Conservation (phyloP, 768 basidiomycete species). For the Lyophyllum decastes region DNA sequence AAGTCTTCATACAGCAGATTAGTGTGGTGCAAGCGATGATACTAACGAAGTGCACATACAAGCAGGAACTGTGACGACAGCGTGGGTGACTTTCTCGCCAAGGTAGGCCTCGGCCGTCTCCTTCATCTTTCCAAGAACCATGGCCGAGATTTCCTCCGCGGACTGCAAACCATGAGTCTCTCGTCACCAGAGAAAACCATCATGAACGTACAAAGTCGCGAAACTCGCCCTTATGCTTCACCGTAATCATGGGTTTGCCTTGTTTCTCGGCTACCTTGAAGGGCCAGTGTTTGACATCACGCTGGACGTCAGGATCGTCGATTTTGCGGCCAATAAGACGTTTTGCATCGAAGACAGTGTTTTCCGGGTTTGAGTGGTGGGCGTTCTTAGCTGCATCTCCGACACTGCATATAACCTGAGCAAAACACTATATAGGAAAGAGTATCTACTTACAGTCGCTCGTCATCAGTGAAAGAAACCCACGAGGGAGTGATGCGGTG, state of each 20-base stretch:
- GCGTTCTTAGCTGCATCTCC: constrained; percentile 98
- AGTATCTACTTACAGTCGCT: constrained; percentile 54
- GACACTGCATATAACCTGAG: constrained; percentile 44
- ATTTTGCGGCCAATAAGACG: constrained; percentile 89
- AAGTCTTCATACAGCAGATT: constrained; percentile 56
- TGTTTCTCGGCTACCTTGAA: constrained; percentile 79
- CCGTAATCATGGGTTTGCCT: constrained; percentile 79
- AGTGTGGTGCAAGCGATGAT: not conserved
- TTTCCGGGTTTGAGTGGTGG: constrained; percentile 85
- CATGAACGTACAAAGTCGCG: constrained; percentile 75
- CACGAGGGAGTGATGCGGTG: constrained; percentile 90
- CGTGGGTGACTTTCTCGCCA: constrained; percentile 93
- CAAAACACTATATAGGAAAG: not conserved
- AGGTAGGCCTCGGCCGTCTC: constrained; percentile 99
- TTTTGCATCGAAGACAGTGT: constrained; percentile 97
- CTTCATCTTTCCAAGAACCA: constrained; percentile 98
- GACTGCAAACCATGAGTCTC: constrained; percentile 46
- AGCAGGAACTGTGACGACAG: constrained; percentile 97
- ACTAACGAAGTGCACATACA: constrained; percentile 47
- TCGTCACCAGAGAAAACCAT: not conserved
- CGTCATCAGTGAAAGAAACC: constrained; percentile 80
- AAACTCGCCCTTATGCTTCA: constrained; percentile 75
- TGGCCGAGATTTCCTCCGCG: constrained; percentile 93
- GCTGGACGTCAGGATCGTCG: constrained; percentile 77
- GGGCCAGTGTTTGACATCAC: constrained; percentile 90